Evolutionary conservation across 169 alveolate species (phyloP).

Genomic region (Amoebophrya sp.): DNA sequence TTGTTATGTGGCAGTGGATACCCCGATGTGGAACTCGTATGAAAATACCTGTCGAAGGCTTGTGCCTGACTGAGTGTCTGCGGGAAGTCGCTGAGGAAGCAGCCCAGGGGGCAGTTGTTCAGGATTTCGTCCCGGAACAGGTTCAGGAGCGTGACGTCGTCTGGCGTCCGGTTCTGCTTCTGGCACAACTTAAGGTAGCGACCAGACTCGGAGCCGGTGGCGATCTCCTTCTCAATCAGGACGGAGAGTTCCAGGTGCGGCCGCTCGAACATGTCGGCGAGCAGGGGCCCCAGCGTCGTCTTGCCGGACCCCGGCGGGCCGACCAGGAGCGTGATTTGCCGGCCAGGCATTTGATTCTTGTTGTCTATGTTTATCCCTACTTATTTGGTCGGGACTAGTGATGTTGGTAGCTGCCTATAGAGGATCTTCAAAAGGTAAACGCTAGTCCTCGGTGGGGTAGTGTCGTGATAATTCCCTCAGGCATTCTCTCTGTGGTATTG

Average conservation of each 20-base stretch:
- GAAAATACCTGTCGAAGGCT: neutral
- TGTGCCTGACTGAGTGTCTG: neutral
- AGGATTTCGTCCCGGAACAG: neutral
- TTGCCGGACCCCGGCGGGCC: constrained; percentile 1
- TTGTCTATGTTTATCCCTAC: no score
- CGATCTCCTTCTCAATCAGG: neutral
- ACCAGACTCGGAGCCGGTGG: neutral
- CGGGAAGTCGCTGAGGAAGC: neutral
- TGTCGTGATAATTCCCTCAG: no score
- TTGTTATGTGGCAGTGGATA: no score
- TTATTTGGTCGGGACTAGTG: no score
- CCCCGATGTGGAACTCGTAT: no score
- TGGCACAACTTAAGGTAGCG: neutral
- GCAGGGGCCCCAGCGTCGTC: neutral
- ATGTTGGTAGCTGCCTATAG: no score
- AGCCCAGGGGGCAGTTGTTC: neutral
- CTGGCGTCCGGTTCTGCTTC: neutral
- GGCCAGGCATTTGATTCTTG: neutral
- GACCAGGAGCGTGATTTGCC: neutral
- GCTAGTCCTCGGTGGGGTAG: no score
- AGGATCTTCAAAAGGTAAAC: no score
- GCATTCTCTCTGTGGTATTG: no score
- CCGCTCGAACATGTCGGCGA: neutral
- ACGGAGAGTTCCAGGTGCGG: neutral
- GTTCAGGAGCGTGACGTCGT: neutral